Conservation (phyloP, 75 land plant genomes). For the Sequoiadendron giganteum region DNA sequence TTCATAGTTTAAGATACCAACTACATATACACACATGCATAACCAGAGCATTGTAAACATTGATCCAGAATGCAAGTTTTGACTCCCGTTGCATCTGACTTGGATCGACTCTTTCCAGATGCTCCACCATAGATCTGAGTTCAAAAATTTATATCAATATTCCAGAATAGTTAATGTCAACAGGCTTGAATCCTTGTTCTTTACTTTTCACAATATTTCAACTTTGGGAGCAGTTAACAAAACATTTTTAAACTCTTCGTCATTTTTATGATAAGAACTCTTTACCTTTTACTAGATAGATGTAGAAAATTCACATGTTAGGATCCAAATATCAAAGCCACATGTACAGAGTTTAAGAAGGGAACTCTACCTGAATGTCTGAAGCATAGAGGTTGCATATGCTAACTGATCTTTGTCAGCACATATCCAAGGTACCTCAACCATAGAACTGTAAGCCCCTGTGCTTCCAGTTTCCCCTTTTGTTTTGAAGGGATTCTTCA, state of each 20-base stretch:
- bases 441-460: constrained; percentile 28
- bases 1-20: not conserved
- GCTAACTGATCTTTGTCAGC: constrained; percentile 53
- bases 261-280: not conserved
- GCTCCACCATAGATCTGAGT: constrained; percentile 77
- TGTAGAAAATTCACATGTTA: not conserved
- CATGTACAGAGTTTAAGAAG: not conserved
- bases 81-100: constrained; percentile 60
- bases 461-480: constrained; percentile 5
- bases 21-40: constrained; percentile 73
- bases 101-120: constrained; percentile 74
- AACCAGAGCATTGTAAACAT: constrained; percentile 84
- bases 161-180: not conserved
- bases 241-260: not conserved
- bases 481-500: constrained; percentile 13
- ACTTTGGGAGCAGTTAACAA: not conserved
- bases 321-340: constrained; percentile 1
- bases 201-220: not conserved
- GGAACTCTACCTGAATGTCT: constrained; percentile 53
- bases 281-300: not conserved
- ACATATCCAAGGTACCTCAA: constrained; percentile 67
- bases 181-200: not conserved
- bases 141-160: not conserved
- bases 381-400: constrained; percentile 61
- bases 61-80: constrained; percentile 94